Conservation (phyloP, 768 basidiomycete species). For the Kwoniella europaea region DNA sequence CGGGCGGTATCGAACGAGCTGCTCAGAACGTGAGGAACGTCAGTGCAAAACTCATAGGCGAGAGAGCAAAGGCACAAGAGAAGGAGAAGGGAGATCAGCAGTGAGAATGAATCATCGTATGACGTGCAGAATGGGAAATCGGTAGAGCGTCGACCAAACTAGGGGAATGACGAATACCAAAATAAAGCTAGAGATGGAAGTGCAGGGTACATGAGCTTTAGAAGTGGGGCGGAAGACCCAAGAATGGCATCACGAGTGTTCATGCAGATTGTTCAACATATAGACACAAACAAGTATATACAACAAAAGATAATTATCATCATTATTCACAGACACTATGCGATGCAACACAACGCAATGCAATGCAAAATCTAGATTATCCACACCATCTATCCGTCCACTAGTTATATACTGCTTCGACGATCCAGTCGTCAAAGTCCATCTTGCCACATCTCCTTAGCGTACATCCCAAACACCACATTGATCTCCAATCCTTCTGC, state of each 20-base stretch:
- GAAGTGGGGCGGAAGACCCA: too few relatives aligned
- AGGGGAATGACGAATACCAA: too few relatives aligned
- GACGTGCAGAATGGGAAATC: too few relatives aligned
- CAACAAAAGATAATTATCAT: background rate
- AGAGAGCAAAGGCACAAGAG: slow-evolving; percentile 18
- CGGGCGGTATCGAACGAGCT: slow-evolving; percentile 57
- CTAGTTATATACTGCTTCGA: too few relatives aligned
- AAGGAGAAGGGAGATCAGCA: background rate
- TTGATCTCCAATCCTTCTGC: slow-evolving; percentile 46
- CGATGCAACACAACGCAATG: background rate
- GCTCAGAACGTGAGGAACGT: slow-evolving; percentile 58
- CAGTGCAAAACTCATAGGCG: slow-evolving; percentile 47
- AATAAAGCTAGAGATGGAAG: too few relatives aligned
- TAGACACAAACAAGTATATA: background rate
- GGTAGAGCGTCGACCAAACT: too few relatives aligned
- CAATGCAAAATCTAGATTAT: too few relatives aligned
- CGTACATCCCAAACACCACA: slow-evolving; percentile 52
- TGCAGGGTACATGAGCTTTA: too few relatives aligned
- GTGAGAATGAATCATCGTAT: background rate
- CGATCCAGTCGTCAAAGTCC: slow-evolving; percentile 3
- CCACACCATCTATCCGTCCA: too few relatives aligned
- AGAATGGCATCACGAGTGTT: too few relatives aligned
- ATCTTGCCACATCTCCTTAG: slow-evolving; percentile 43
- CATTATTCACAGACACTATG: background rate
- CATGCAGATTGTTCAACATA: background rate